These are phyloP conservation scores for Suillus sp. DNA, from an alignment of 768 basidiomycete species.

Conservation along the genomic window DNA sequence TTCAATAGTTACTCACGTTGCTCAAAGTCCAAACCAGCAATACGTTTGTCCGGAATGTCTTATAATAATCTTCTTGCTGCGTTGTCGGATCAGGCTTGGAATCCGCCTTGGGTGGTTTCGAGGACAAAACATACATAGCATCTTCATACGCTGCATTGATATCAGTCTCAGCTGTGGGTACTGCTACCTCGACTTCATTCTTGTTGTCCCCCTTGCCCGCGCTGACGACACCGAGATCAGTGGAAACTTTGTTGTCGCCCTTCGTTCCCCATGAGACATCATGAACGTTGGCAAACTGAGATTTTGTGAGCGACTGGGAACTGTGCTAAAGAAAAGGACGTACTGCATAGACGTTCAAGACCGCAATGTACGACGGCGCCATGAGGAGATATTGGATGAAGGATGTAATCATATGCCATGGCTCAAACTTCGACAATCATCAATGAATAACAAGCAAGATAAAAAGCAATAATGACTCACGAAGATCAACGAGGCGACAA, in stretches of 20 bases:
- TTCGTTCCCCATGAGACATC: conserved; percentile 97
- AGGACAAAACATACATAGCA: conserved; percentile 78
- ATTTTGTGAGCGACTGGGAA: conserved; percentile 7
- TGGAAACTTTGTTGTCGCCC: conserved; percentile 84
- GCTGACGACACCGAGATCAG: conserved; percentile 84
- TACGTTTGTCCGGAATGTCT: conserved; percentile 87
- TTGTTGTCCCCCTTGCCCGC: conserved; percentile 55
- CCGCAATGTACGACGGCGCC: conserved; percentile 92
- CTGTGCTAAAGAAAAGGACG: conserved; percentile 8
- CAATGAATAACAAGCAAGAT: not conserved
- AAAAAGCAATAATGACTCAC: conserved; percentile 50
- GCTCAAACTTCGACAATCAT: conserved; percentile 69
- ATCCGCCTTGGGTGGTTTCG: conserved; percentile 77
- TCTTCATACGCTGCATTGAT: conserved; percentile 90
- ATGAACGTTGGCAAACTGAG: conserved; percentile 82
- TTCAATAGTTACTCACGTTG: conserved; percentile 55
- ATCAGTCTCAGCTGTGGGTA: conserved; percentile 88
- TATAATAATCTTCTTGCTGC: conserved; percentile 84
- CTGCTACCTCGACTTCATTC: conserved; percentile 83
- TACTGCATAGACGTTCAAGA: conserved; percentile 89
- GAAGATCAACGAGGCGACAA: conserved; percentile 80
- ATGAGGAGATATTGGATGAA: conserved; percentile 92
- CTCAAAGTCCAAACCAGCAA: conserved; percentile 87
- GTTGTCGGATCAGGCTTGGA: conserved; percentile 61
- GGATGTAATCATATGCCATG: conserved; percentile 98